Conservation (phyloP, 352 stramenopile species). For the Thraustochytrium striatum region DNA sequence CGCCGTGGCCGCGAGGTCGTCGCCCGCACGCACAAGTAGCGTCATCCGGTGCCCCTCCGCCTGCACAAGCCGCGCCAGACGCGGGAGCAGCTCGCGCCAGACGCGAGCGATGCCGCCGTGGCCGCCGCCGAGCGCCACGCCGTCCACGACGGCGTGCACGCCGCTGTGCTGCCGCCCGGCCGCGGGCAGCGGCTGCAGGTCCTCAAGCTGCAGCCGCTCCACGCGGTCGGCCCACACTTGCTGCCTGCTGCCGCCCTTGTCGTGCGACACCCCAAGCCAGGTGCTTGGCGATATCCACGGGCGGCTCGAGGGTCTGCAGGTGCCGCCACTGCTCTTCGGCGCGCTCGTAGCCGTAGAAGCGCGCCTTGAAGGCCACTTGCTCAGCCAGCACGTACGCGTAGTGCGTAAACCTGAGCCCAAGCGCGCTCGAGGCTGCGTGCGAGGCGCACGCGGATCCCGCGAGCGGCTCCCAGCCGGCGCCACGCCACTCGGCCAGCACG, state of each 20-base stretch:
- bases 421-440: slow-evolving; percentile 37
- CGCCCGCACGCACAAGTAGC: slow-evolving; percentile 26
- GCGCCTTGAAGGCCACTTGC: slow-evolving; percentile 57
- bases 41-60: slow-evolving; percentile 42
- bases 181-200: background rate
- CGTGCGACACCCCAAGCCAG: slow-evolving; percentile 51
- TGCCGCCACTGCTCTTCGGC: slow-evolving; percentile 31
- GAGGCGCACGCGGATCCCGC: slow-evolving; percentile 36
- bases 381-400: slow-evolving; percentile 56
- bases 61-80: background rate
- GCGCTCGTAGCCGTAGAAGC: slow-evolving; percentile 56
- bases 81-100: slow-evolving; percentile 50
- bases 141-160: slow-evolving; percentile 52
- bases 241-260: background rate
- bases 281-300: slow-evolving; percentile 45
- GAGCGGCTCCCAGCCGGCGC: background rate
- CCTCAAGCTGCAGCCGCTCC: background rate
- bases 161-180: background rate
- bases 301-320: slow-evolving; percentile 46
- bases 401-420: slow-evolving; percentile 55
- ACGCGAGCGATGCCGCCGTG: slow-evolving; percentile 51
- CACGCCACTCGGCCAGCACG: slow-evolving; percentile 3
- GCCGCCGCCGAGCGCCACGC: slow-evolving; percentile 53
- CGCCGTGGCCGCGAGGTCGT: background rate
- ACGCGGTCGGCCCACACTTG: background rate